A percentile compares a stretch with the other conserved stretches of the same genome.
These are phyloP conservation scores for Microcyclospora tardicrescens DNA, from an alignment of 2,329 filamentous ascomycete species.

Conservation along the genomic window DNA sequence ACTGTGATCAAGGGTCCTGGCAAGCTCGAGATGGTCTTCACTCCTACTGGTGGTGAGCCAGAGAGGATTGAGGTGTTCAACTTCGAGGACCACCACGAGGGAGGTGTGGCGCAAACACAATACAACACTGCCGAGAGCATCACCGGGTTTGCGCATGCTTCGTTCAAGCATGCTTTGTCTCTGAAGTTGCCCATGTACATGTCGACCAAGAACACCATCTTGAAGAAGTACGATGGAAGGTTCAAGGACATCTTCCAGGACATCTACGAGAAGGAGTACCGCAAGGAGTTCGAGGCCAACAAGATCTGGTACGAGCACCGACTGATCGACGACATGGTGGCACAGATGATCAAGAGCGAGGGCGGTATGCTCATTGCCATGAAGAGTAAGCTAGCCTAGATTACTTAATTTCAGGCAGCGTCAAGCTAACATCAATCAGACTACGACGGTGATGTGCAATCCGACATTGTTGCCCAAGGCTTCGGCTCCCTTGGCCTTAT, in stretches of 20 bases:
- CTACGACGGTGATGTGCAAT: constrained; percentile 98
- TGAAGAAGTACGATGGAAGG: constrained; percentile 95
- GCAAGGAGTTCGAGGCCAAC: constrained; percentile 77
- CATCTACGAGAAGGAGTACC: constrained; percentile 79
- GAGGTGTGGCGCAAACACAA: constrained; percentile 84
- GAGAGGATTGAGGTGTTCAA: constrained; percentile 82
- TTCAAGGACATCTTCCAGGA: constrained; percentile 99
- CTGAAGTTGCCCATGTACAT: constrained; percentile 93
- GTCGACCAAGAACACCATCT: constrained; percentile 99
- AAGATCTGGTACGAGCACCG: constrained; percentile 99
- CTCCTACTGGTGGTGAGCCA: constrained; percentile 64
- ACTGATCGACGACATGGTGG: constrained; percentile 98
- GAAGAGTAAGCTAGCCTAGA: constrained; percentile 58
- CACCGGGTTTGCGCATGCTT: constrained; percentile 83
- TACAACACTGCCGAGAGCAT: constrained; percentile 99
- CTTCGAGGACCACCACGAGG: constrained; percentile 58
- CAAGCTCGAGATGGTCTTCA: constrained; percentile 90
- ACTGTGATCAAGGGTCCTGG: constrained; percentile 68
- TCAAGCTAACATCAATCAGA: constrained; percentile 40
- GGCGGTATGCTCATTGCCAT: constrained; percentile 95
- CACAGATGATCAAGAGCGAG: constrained; percentile 98
- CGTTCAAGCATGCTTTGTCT: constrained; percentile 85
- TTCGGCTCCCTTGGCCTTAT: constrained; percentile 97
- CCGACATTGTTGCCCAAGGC: constrained; percentile 93
- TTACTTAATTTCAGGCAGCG: too few relatives aligned